phyloP scores from a whole-genome alignment of 169 alveolate species.

The Babesia sp. region DNA sequence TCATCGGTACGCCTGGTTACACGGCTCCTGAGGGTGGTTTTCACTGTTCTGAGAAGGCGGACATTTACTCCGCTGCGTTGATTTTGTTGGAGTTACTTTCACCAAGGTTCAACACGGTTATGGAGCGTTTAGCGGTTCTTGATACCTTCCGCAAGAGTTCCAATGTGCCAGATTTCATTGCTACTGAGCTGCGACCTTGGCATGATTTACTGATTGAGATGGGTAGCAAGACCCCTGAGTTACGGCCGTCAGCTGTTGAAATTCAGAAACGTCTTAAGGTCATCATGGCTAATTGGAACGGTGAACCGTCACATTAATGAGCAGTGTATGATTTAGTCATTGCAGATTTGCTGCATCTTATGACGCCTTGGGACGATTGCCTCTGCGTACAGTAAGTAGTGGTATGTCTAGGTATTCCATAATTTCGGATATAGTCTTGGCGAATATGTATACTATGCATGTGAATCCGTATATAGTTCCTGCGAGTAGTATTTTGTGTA shows the following conservation, averaged over 20 bases:
- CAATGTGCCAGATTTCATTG: slow-evolving; percentile 81
- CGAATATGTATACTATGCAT: slow-evolving; percentile 14
- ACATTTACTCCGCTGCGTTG: slow-evolving; percentile 86
- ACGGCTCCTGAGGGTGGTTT: slow-evolving; percentile 91
- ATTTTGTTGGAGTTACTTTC: slow-evolving; percentile 84
- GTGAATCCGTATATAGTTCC: slow-evolving; percentile 29
- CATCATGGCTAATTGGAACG: slow-evolving; percentile 47
- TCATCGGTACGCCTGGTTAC: slow-evolving; percentile 90
- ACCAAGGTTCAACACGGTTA: slow-evolving; percentile 85
- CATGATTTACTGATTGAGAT: slow-evolving; percentile 78
- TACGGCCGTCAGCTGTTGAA: slow-evolving; percentile 85
- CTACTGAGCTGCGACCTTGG: slow-evolving; percentile 77
- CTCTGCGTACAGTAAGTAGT: slow-evolving; percentile 24
- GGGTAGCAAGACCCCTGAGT: slow-evolving; percentile 84
- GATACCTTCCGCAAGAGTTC: slow-evolving; percentile 78
- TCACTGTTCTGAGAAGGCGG: slow-evolving; percentile 88
- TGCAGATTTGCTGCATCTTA: neutral
- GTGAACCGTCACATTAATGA: neutral
- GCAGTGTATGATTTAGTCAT: neutral
- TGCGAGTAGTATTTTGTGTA: neutral
- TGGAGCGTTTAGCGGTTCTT: slow-evolving; percentile 84
- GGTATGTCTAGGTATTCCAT: slow-evolving; percentile 43
- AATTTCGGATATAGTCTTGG: slow-evolving; percentile 42
- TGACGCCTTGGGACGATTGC: neutral
- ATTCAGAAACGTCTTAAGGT: slow-evolving; percentile 72